Conservation (phyloP, 306 rosid genomes). For the Medicago arabica region DNA sequence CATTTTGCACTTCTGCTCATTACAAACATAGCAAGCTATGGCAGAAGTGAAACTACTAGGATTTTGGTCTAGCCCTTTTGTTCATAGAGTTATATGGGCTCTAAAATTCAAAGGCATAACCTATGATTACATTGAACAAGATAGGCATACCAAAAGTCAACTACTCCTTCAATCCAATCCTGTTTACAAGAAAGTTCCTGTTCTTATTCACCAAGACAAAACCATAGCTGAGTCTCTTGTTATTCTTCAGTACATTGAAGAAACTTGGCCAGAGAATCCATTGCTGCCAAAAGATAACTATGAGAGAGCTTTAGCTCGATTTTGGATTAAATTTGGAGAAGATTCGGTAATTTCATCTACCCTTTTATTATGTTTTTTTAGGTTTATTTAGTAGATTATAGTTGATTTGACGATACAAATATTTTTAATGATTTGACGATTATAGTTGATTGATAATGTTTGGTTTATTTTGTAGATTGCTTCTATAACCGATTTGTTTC, state of each 20-base stretch:
- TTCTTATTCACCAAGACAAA: conserved; percentile 54
- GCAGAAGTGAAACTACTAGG: conserved; percentile 51
- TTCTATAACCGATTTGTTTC: conserved; percentile 33
- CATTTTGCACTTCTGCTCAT: not conserved
- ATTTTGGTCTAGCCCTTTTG: conserved; percentile 57
- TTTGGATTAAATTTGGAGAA: conserved; percentile 57
- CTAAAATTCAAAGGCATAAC: conserved; percentile 54
- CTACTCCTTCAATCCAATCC: conserved; percentile 57
- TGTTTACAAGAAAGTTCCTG: conserved; percentile 58
- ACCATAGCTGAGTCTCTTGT: conserved; percentile 47
- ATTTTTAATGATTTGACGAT: not conserved
- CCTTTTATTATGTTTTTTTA: not conserved
- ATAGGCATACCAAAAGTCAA: conserved; percentile 42
- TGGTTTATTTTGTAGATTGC: conserved; percentile 9
- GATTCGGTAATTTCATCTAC: conserved; percentile 46
- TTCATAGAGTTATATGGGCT: conserved; percentile 54
- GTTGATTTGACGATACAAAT: no score
- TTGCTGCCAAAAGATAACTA: conserved; percentile 51
- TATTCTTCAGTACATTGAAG: conserved; percentile 60
- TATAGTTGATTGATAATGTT: not conserved
- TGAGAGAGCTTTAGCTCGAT: conserved; percentile 54
- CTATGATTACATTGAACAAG: conserved; percentile 53
- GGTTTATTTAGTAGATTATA: no score
- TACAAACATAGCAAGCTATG: conserved; percentile 28
- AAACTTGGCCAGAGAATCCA: conserved; percentile 55